These are phyloP conservation scores for Sarocladium kiliense DNA, from an alignment of 2,329 filamentous ascomycete genomes.

Conservation along the genomic window DNA sequence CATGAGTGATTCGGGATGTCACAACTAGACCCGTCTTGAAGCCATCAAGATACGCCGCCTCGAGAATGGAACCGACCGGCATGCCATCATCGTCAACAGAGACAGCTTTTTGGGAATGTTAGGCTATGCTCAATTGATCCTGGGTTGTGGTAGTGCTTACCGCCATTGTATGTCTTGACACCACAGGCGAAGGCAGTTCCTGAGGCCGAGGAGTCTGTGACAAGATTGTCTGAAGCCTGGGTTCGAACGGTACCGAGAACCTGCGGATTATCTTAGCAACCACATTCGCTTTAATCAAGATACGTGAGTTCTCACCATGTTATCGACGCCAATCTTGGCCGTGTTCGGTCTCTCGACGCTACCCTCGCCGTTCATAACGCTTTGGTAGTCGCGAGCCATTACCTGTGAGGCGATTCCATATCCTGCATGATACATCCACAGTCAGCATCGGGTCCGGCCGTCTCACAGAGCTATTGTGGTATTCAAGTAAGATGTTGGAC, in stretches of 20 bases:
- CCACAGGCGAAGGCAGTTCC: constrained; percentile 19
- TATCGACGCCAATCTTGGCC: constrained; percentile 16
- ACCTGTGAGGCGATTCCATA: constrained; percentile 24
- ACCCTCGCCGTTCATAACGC: constrained; percentile 14
- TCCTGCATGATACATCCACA: constrained; percentile 10
- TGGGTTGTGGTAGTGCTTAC: constrained; percentile 9
- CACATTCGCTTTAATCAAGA: background rate
- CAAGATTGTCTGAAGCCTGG: constrained; percentile 16
- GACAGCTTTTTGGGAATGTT: constrained; percentile 12
- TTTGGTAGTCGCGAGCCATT: constrained; percentile 20
- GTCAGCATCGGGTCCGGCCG: no score
- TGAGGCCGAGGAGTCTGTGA: constrained; percentile 20
- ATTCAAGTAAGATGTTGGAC: no score
- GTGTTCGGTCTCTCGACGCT: constrained; percentile 15
- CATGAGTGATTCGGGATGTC: constrained; percentile 19
- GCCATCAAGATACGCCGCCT: constrained; percentile 18
- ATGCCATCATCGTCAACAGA: constrained; percentile 17
- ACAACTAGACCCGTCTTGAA: constrained; percentile 19
- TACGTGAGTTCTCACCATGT: constrained; percentile 17
- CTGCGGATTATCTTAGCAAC: background rate
- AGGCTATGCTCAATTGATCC: background rate
- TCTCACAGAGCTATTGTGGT: no score
- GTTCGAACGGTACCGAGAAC: constrained; percentile 18
- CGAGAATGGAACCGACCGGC: constrained; percentile 19
- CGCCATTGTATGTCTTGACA: constrained; percentile 20